Percentiles rank a stretch among this genome's conserved stretches.
Evolutionary conservation across 257 asterid species (phyloP).

Genomic region (Salvia rosmarinus): DNA sequence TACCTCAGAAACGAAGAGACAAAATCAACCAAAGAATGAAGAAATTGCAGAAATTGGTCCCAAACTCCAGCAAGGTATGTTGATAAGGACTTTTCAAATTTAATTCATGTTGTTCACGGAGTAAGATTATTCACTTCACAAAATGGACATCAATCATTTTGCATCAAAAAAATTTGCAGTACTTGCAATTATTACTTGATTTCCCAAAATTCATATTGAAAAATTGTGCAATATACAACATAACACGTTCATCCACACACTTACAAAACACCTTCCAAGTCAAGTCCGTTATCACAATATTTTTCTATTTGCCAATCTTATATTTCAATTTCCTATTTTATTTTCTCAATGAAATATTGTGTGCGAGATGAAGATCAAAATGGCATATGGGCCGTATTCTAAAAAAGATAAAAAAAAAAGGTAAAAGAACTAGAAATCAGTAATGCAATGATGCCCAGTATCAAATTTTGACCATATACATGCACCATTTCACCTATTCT

Average conservation of each 20-base stretch:
- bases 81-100: neutral
- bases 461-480: neutral
- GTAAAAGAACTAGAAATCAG: neutral
- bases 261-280: too few species aligned
- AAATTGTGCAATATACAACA: neutral
- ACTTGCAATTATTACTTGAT: neutral
- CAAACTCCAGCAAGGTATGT: constrained; percentile 83
- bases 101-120: neutral
- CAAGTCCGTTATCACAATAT: too few species aligned
- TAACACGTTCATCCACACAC: too few species aligned
- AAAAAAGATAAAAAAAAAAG: neutral
- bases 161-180: neutral
- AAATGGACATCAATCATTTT: neutral
- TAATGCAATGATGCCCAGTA: neutral
- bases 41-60: constrained; percentile 80
- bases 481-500: neutral
- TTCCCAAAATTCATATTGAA: neutral
- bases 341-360: too few species aligned
- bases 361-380: too few species aligned
- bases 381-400: constrained; percentile 7
- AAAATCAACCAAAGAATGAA: constrained; percentile 78
- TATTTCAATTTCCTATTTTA: too few species aligned
- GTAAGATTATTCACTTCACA: neutral
- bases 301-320: too few species aligned
- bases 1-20: constrained; percentile 72